Evolutionary conservation across 331 rosid genomes (phyloP), one percentile per base, ranked within the genome.

Genomic region (Quercus tomentella): DNA sequence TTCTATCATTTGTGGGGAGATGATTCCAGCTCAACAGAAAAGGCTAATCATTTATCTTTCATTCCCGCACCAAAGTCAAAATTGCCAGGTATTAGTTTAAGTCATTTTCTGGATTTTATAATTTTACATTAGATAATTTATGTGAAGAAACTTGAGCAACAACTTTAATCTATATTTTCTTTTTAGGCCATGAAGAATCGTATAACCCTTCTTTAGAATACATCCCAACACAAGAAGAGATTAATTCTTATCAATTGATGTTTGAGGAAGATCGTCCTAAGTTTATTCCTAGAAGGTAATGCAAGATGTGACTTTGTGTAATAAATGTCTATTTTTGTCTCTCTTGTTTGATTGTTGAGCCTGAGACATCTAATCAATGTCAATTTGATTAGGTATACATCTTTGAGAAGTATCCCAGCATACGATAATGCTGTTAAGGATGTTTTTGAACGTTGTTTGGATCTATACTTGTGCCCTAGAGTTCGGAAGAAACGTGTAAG

Each of bases 181-280:
- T 76, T 75, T 68, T 82, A 95, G 99, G 98, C 73, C 91, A 95
- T 37, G 98, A 91, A 76, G 99, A 95, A 81, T 93, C 99, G 2
- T 93, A 91, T 81, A 95, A 93, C 87, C 99, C 99, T 80, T 92
- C 99, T 79, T 67, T 84, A 76, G 99, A 95, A 78, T 93, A 88
- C 83, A 93, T 95, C 73, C 99, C 99, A 77, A 84, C 93, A 56
- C 96, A 95, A 87, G 99, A 95, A 88, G 99, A 93, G 85, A 84
- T 93, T 43, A 90, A 88, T 83, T 82, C 93, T 41, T 89, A 95
- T 84, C 93, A 95, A 72, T 84, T 91, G 86, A 88, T 89, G 97
- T 86, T 60, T 65, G 97, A 91, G 66, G 98, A 95, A 90, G 98
- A 95, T 83, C 97, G 90, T 49, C 98, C 99, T 22, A 91, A 93